Evolutionary conservation across 1,139 yeast genomes (phyloP), one percentile per base, ranked within the genome.

Genomic region (Zhuliangozyma parablackwelliae): DNA sequence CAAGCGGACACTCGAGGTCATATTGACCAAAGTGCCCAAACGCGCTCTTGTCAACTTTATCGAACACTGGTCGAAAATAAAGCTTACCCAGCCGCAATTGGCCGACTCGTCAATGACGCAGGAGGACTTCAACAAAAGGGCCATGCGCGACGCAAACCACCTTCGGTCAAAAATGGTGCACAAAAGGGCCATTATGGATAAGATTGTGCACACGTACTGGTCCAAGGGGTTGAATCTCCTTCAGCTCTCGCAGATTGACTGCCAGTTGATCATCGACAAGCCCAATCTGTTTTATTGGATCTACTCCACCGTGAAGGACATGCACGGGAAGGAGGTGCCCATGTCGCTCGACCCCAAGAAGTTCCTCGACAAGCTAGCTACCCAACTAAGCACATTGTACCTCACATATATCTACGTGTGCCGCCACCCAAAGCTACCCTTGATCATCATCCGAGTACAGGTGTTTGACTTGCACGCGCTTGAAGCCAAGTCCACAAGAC

Each of bases 161-260:
- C 43, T 46, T 40, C 46, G 45, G 31, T 45, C 30, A 21, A 43
- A 37, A 24, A 29, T 38, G 1, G 34, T 43, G 13, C 55, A 51
- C 28, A 80, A 79, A 48, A 53, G 69, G 31, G 64, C 61, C 39
- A 49, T 80, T 10, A 61, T 80, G 2, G 82, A 79, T 41, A 59
- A 60, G 33, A 61, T 82, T 10, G 44, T 81, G 7, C 65, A 63
- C 29, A 78, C 78, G 26, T 77, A 66, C 50, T 85, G 89, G 80
- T 65, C 75, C 1, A 49, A 61, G 3, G 95, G 95, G 0, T 57
- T 85, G 34, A 84, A 81, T 47, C 57, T 84, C 6, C 65, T 78
- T 13, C 95, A 86, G 51, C 54, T 80, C 32, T 83, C 95, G 0
- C 90, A 84, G 46, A 60, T 84, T 7, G 95, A 86, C 48, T 75